Percentiles rank a stretch among this genome's conserved stretches.
Evolutionary conservation across 2,329 filamentous ascomycete genomes (phyloP).

Genomic region (Huntiella bhutanensis): DNA sequence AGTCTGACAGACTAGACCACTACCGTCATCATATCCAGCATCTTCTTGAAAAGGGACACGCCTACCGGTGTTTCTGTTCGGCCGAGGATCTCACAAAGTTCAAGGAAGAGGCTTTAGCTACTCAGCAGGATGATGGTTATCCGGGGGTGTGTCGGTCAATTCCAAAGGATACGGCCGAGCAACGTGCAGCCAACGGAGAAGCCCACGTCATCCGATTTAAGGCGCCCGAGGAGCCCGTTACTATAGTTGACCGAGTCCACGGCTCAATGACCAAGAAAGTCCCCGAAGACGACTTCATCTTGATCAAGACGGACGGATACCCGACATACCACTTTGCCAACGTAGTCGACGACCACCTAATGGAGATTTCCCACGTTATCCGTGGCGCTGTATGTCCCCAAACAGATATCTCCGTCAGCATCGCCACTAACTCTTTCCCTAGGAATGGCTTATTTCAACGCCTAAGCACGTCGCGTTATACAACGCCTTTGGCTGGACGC

Average conservation of each 20-base stretch:
- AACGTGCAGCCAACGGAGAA: constrained; percentile 50
- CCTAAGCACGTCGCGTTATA: constrained; percentile 57
- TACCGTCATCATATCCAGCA: constrained; percentile 54
- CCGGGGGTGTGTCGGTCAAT: constrained; percentile 54
- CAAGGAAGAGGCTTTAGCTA: constrained; percentile 40
- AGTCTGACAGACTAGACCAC: constrained; percentile 60
- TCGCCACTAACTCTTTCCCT: background rate
- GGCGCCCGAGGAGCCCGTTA: constrained; percentile 22
- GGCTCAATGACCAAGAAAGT: constrained; percentile 40
- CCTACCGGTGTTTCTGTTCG: constrained; percentile 88
- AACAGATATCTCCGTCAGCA: background rate
- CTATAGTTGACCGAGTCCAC: constrained; percentile 52
- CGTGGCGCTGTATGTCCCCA: constrained; percentile 48
- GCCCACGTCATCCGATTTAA: constrained; percentile 61
- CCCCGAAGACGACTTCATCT: constrained; percentile 60
- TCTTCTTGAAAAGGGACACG: constrained; percentile 51
- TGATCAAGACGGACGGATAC: constrained; percentile 78
- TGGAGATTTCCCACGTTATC: constrained; percentile 92
- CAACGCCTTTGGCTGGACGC: constrained; percentile 53
- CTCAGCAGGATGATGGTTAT: constrained; percentile 26
- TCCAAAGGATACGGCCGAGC: constrained; percentile 45
- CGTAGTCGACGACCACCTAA: constrained; percentile 85
- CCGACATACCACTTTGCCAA: constrained; percentile 97
- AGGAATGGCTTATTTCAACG: constrained; percentile 94
- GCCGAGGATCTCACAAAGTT: constrained; percentile 49